A percentile compares a stretch with the other conserved stretches of the same genome.
Conservation (phyloP, 2,329 filamentous ascomycete species). For the Fusarium bulbicola region DNA sequence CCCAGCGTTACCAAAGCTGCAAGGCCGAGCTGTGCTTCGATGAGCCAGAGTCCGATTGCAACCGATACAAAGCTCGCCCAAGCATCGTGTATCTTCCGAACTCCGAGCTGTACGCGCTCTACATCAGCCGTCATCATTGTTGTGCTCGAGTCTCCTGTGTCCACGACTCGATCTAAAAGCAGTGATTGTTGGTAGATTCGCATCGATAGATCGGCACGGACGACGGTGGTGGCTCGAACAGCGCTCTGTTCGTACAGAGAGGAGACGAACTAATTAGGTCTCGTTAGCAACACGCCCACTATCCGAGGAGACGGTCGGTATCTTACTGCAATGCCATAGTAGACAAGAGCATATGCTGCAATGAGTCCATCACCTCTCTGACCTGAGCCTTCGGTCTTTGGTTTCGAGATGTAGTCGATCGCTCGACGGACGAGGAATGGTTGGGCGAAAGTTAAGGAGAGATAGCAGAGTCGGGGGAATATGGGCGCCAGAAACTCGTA, state of each 20-base stretch:
- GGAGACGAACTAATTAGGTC: accelerated
- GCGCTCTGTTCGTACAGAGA: neutral
- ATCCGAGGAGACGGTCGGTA: accelerated
- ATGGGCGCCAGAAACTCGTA: neutral
- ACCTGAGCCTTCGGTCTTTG: neutral
- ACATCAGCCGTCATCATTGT: neutral
- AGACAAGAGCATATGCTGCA: neutral
- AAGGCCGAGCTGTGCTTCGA: neutral
- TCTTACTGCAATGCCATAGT: neutral
- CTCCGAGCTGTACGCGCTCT: neutral
- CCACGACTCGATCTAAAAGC: neutral
- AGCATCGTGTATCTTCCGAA: neutral
- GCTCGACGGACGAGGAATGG: neutral
- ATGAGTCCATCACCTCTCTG: neutral
- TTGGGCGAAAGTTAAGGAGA: neutral
- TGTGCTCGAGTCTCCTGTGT: neutral
- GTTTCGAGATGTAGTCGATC: neutral
- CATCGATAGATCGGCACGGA: neutral
- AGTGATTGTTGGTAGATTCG: neutral
- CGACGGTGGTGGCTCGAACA: neutral
- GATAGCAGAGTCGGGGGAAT: neutral
- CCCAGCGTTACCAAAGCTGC: neutral
- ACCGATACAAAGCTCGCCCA: neutral
- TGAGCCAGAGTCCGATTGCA: neutral
- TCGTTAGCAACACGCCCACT: accelerated